Conservation (phyloP, 352 stramenopile genomes). For the Globisporangium lucens region DNA sequence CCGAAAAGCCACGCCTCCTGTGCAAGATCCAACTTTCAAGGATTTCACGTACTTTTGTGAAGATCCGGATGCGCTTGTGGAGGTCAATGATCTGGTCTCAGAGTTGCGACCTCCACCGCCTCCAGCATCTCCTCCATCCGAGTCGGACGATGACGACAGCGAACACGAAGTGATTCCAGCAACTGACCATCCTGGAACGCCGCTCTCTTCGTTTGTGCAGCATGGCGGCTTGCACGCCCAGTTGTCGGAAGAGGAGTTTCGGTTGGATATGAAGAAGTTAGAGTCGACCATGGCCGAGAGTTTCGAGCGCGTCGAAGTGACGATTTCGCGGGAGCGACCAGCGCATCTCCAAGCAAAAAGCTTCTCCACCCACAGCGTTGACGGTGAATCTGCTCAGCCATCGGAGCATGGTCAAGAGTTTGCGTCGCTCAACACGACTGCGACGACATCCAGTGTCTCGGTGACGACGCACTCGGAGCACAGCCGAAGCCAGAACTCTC, state of each 20-base stretch:
- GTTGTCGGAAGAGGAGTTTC: constrained; percentile 45
- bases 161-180: constrained; percentile 21
- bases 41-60: constrained; percentile 90
- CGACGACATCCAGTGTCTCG: constrained; percentile 21
- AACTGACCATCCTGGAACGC: constrained; percentile 53
- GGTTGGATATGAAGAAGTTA: constrained; percentile 63
- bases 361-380: constrained; percentile 33
- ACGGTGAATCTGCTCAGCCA: constrained; percentile 17
- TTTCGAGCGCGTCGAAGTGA: constrained; percentile 78
- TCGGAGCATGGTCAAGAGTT: neutral
- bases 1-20: constrained; percentile 67
- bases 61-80: constrained; percentile 81
- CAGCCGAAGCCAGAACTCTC: constrained; percentile 34
- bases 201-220: constrained; percentile 81
- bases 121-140: constrained; percentile 36
- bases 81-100: constrained; percentile 76
- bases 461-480: constrained; percentile 12
- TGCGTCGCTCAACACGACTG: constrained; percentile 10
- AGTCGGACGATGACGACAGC: constrained; percentile 27
- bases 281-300: constrained; percentile 64
- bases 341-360: constrained; percentile 31
- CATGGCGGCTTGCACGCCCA: constrained; percentile 55
- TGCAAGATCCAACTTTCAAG: constrained; percentile 88
- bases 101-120: constrained; percentile 61
- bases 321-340: constrained; percentile 67